A percentile compares a stretch with the other conserved stretches of the same genome.
Evolutionary conservation across 202 grass and related monocot species (phyloP).

Genomic region (Thinopyrum obtusiflorum): DNA sequence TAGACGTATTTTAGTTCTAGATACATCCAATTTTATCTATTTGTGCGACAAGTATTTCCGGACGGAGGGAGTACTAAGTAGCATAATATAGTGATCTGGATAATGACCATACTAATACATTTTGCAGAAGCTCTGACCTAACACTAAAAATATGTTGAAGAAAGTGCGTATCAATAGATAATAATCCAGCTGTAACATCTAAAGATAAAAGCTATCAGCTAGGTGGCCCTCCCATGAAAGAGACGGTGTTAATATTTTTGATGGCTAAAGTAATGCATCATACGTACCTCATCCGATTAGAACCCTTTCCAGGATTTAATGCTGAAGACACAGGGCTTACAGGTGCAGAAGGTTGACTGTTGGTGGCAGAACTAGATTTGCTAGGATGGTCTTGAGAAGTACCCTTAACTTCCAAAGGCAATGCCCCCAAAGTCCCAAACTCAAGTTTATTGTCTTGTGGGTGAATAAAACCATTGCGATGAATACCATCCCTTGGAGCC

Average conservation of each 20-base stretch:
- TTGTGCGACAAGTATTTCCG: too few species aligned
- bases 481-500: slow-evolving; percentile 34
- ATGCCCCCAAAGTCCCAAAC: slow-evolving; percentile 54
- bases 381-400: slow-evolving; percentile 24
- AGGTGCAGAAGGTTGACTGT: slow-evolving; percentile 30
- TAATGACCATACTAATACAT: too few species aligned
- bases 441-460: slow-evolving; percentile 48
- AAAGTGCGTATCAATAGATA: background rate
- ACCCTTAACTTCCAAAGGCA: slow-evolving; percentile 32
- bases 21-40: too few species aligned
- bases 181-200: slow-evolving; percentile 7
- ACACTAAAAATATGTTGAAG: background rate
- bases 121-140: background rate
- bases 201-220: background rate
- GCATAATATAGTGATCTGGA: too few species aligned
- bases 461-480: slow-evolving; percentile 45
- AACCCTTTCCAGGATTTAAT: slow-evolving; percentile 26
- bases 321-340: slow-evolving; percentile 24
- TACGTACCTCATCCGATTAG: slow-evolving; percentile 37
- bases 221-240: background rate
- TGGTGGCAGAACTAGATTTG: slow-evolving; percentile 28
- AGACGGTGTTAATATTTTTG: background rate
- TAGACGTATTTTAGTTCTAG: too few species aligned
- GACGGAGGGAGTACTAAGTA: too few species aligned
- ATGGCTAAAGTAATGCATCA: background rate